Evolutionary conservation across 176 grass and related monocot genomes (phyloP).

Genomic region (Olyra latifolia): DNA sequence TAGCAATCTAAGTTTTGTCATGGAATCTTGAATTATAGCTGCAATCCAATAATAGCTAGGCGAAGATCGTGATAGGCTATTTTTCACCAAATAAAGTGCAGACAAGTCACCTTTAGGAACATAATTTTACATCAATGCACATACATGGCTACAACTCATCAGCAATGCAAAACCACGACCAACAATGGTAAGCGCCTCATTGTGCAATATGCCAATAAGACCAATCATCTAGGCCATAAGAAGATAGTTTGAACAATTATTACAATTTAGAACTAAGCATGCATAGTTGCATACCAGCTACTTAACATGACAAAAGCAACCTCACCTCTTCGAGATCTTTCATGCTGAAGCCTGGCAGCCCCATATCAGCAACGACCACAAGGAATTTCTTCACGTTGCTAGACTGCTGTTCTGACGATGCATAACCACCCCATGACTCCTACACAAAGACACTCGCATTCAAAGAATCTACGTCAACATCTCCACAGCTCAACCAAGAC

Average conservation of each 20-base stretch:
- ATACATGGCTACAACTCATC: not conserved
- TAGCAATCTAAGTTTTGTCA: not conserved
- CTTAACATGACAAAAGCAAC: constrained; percentile 1
- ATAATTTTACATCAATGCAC: not conserved
- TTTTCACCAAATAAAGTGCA: not conserved
- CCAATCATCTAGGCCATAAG: not conserved
- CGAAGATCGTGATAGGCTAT: not conserved
- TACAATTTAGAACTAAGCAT: not conserved
- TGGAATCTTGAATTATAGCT: not conserved
- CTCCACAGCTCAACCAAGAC: not conserved
- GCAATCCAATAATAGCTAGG: not conserved
- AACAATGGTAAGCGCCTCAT: constrained; percentile 9
- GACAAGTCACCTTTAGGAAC: not conserved
- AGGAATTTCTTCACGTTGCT: constrained; percentile 75
- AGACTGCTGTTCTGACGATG: constrained; percentile 37
- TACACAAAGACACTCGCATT: constrained; percentile 19
- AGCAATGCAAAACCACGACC: not conserved
- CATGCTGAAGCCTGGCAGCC: constrained; percentile 65
- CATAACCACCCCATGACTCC: constrained; percentile 47
- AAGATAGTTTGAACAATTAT: constrained; percentile 12
- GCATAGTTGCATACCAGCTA: constrained; percentile 27
- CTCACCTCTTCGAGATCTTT: constrained; percentile 81
- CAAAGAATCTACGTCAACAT: constrained; percentile 24
- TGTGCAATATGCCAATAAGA: not conserved
- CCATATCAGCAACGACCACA: constrained; percentile 62